Percentiles rank a stretch among this genome's conserved stretches.
Conservation (phyloP, 2,329 filamentous ascomycete species). For the Bipolaris bicolor region DNA sequence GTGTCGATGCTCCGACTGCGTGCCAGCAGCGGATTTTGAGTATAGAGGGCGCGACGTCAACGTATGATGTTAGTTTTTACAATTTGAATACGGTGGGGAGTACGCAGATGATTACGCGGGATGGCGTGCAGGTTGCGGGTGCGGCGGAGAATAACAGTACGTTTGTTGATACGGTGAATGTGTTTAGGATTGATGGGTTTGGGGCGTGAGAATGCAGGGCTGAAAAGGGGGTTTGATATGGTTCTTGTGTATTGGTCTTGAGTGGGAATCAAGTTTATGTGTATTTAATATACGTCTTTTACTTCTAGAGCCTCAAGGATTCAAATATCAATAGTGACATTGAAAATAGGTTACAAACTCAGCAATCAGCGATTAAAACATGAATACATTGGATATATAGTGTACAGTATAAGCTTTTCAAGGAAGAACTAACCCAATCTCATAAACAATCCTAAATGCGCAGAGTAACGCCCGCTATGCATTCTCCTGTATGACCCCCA, state of each 20-base stretch:
- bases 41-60: constrained; percentile 50
- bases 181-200: constrained; percentile 33
- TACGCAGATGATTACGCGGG: constrained; percentile 54
- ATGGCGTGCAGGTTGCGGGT: constrained; percentile 52
- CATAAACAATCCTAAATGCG: constrained; percentile 1
- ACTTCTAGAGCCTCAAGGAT: too few species aligned
- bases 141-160: constrained; percentile 57
- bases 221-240: not conserved
- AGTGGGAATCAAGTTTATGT: too few species aligned
- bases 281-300: too few species aligned
- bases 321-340: not conserved
- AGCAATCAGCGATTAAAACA: not conserved
- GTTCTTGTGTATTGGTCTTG: too few species aligned
- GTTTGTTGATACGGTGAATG: constrained; percentile 48
- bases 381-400: not conserved
- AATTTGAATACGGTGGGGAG: constrained; percentile 57
- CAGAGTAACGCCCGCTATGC: constrained; percentile 19
- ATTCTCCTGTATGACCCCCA: constrained; percentile 8
- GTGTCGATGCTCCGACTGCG: constrained; percentile 33
- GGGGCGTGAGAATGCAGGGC: constrained; percentile 2
- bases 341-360: not conserved
- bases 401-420: constrained; percentile 6
- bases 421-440: not conserved
- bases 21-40: constrained; percentile 60
- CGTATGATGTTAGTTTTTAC: constrained; percentile 51